Base-by-base conservation (phyloP, 2,329 filamentous ascomycete species). In the Colletotrichum brevisporum region DNA sequence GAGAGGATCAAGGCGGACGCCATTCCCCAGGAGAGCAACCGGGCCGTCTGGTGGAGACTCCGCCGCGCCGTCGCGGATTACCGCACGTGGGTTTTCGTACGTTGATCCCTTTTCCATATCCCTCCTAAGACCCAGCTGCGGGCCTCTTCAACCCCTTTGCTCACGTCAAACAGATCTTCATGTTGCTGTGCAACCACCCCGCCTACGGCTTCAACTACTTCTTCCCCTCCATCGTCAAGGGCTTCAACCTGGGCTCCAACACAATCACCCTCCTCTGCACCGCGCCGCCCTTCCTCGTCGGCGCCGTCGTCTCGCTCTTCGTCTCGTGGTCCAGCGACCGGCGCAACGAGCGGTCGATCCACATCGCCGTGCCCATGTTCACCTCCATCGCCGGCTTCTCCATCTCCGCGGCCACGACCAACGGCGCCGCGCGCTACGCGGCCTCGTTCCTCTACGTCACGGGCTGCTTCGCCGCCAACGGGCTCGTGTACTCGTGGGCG, bases 251-350 rank as follows among this genome's bases (percentile, higher is more conserved):
- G 71, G 83, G 81, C 36, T 36, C 81, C 79, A n/a, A 85, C 1
- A 74, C 86, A 16, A 80, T 81, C 5, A 85, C 87, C 0, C 81
- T 89, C 0, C 81, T 88, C 9, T 80, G 89, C 69, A 89, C 86
- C 0, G 86, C 84, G 0, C 88, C 89, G 0, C 87, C 87, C 0
- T 90, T 88, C 73, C 82, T 87, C 5, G 78, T 87, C 5, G 83
- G 82, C n/a, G 82, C 86, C 1, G 80, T 90, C 15, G 87, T 84
- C 2, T 85, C 88, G 0, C 88, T 89, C 70, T 67, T 82, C 6
- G 90, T 90, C 41, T 85, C 88, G 16, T 89, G 87, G 83, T 86
- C 89, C 72, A 87, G 88, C 4, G 89, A 91, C 71, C 83, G 83
- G 5, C 88, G 85, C 0, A 85, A 86, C n/a, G 89, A 91, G 72